Evolutionary conservation across 1,284 basidiomycete species (phyloP), one percentile per base, ranked within the genome.

Genomic region (Mycosarcoma maydis): DNA sequence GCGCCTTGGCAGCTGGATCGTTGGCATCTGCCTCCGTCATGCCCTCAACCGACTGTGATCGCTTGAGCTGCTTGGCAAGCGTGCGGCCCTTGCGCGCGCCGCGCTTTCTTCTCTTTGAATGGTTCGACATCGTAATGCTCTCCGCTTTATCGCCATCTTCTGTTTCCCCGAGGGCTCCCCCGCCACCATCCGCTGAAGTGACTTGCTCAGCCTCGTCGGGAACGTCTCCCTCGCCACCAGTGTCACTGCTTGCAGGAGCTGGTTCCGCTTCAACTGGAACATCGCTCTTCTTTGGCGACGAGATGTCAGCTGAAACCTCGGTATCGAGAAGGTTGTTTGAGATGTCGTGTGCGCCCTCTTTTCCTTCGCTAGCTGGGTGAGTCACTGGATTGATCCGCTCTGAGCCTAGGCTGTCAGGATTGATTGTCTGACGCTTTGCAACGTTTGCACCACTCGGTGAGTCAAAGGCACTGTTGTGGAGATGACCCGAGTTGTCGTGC

Each of bases 61-160:
- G 57, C 37, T 74, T 74, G 33, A 76, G 52, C 57, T 74, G 68
- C 37, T 76, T 74, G 40, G 72, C 67, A 1, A 72, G 54, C 8
- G 69, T 74, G 8, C 72, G 49, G 16, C 72, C 72, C 40, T 76
- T 76, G 10, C 74, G 61, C 20, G 74, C 74, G 7, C 74, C 74
- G 11, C 74, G 52, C 32, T 76, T 76, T 14, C 74, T 39, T 23
- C 74, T 32, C 47, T 76, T 76, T 3, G 74, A 66, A 37, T 74
- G 51, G n/a, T 59, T 61, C 8, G 68, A 66, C 0, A 66, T 64
- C 6, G 61, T 47, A 29, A 65, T 37, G 47, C 57, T 61, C 19
- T 60, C 51, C 0, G 71, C 26, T 34, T 56, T 59, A 27, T 52
- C 53, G 16, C 37, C 42, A 8, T 55, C 50, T 30, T 47, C 44